phyloP scores from a whole-genome alignment of 176 grass and related monocot species.

The Areca catechu region DNA sequence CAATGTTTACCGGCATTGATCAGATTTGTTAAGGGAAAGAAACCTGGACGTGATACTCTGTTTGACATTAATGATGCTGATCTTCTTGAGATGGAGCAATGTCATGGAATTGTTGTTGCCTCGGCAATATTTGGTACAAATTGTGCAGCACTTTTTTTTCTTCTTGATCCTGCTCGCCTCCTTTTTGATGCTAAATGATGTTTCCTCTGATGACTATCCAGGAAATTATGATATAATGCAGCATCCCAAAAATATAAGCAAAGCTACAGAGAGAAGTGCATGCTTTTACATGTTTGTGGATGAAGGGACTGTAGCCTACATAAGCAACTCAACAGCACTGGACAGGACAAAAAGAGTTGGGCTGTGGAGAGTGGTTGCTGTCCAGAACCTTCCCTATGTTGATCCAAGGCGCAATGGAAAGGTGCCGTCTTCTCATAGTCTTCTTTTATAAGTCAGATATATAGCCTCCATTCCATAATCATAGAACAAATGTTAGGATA shows the following conservation, averaged over 20 bases:
- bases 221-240: slow-evolving; percentile 99
- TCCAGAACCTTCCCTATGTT: slow-evolving; percentile 74
- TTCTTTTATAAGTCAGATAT: slow-evolving; percentile 1
- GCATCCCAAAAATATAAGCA: slow-evolving; percentile 78
- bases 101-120: slow-evolving; percentile 17
- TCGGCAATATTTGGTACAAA: slow-evolving; percentile 24
- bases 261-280: slow-evolving; percentile 54
- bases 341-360: slow-evolving; percentile 57
- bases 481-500: too few relatives aligned
- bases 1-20: not conserved
- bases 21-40: slow-evolving; percentile 25
- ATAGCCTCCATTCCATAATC: too few relatives aligned
- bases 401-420: slow-evolving; percentile 94
- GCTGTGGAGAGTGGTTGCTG: slow-evolving; percentile 71
- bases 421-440: slow-evolving; percentile 25
- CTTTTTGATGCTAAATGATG: not conserved
- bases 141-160: not conserved
- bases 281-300: slow-evolving; percentile 99
- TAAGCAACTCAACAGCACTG: slow-evolving; percentile 54
- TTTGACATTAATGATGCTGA: slow-evolving; percentile 15
- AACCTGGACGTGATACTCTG: slow-evolving; percentile 21
- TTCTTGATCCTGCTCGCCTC: not conserved
- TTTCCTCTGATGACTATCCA: slow-evolving; percentile 20
- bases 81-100: slow-evolving; percentile 23
- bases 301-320: slow-evolving; percentile 75